Conservation (phyloP, 176 grass and related monocot species). For the Triticum monococcum region DNA sequence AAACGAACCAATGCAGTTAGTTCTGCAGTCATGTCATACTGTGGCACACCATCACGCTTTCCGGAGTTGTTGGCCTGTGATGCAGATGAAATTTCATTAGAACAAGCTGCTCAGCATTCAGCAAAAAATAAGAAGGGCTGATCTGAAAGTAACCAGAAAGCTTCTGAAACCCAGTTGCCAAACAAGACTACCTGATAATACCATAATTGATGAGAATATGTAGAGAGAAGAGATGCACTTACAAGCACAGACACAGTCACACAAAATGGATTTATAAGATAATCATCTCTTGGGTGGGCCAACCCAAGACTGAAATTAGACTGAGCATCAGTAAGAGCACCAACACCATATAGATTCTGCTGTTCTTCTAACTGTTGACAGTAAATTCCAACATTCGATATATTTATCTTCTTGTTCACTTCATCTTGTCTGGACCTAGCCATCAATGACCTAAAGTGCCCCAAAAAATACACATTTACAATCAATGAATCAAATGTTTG, state of each 20-base stretch:
- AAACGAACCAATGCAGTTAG: constrained; percentile 84
- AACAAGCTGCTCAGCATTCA: constrained; percentile 20
- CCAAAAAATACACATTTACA: neutral
- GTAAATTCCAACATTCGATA: constrained; percentile 80
- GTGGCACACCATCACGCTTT: constrained; percentile 78
- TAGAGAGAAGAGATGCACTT: constrained; percentile 43
- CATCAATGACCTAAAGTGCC: constrained; percentile 57
- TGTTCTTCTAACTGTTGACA: constrained; percentile 61
- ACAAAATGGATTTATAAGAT: constrained; percentile 82
- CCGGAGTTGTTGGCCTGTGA: constrained; percentile 73
- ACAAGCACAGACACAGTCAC: constrained; percentile 75
- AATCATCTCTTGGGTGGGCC: constrained; percentile 65
- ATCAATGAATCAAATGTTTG: neutral
- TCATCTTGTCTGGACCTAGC: constrained; percentile 70
- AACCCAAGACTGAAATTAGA: constrained; percentile 39
- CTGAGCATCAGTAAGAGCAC: constrained; percentile 39
- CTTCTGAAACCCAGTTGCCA: constrained; percentile 11
- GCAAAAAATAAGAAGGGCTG: neutral
- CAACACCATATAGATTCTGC: constrained; percentile 44
- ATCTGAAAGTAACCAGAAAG: constrained; percentile 15
- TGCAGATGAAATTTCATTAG: constrained; percentile 11
- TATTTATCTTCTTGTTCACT: constrained; percentile 89
- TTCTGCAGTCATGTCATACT: constrained; percentile 79
- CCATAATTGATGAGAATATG: constrained; percentile 20
- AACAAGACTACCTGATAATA: constrained; percentile 19